A percentile compares a stretch with the other conserved stretches of the same genome.
phyloP scores from a whole-genome alignment of 1,139 yeast genomes.

The Saccharomycopsis crataegensis region DNA sequence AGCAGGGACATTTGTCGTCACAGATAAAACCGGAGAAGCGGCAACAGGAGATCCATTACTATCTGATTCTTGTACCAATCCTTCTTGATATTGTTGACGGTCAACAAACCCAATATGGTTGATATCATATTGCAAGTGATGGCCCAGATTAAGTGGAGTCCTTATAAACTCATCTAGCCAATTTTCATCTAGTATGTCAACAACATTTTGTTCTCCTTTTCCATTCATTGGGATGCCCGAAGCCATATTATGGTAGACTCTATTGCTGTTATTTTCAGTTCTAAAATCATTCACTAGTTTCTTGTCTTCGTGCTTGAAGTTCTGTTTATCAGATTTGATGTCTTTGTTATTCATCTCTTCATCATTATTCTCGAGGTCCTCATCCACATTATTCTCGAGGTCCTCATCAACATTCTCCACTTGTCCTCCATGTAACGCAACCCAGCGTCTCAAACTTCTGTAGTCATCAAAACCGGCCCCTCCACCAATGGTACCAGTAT shows the following conservation, averaged over 20 bases:
- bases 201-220: no score
- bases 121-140: slow-evolving; percentile 34
- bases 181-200: slow-evolving; percentile 35
- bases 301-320: neutral
- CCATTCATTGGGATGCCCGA: no score
- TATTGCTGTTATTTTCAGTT: no score
- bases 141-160: slow-evolving; percentile 43
- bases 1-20: neutral
- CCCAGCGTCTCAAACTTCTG: neutral
- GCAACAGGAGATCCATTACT: neutral
- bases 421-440: neutral
- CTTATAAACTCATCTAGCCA: slow-evolving; percentile 65
- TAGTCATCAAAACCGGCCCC: slow-evolving; percentile 27
- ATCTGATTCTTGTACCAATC: no score
- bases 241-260: no score
- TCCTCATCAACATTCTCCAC: neutral
- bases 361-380: neutral
- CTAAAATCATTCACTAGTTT: neutral
- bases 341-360: neutral
- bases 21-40: neutral
- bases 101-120: slow-evolving; percentile 56
- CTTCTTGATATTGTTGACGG: slow-evolving; percentile 28
- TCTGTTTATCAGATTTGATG: neutral
- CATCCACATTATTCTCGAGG: neutral
- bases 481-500: slow-evolving; percentile 27